phyloP scores from a whole-genome alignment of 2,329 filamentous ascomycete species.

The Claviceps paspali region DNA sequence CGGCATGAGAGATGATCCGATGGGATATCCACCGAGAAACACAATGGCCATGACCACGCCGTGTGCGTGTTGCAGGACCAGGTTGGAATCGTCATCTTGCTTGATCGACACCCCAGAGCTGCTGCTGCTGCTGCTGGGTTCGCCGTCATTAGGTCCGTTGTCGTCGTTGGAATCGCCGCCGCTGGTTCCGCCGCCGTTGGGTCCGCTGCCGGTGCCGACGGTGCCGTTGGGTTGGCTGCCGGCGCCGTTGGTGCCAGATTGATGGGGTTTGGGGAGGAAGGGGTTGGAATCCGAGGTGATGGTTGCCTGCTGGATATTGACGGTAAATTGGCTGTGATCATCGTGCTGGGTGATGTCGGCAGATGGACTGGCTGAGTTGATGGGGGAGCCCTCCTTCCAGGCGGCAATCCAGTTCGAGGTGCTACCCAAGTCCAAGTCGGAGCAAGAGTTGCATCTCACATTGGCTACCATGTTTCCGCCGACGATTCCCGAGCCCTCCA shows the following conservation, averaged over 20 bases:
- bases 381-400: constrained; percentile 30
- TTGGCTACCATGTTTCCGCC: constrained; percentile 43
- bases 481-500: constrained; percentile 42
- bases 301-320: constrained; percentile 34
- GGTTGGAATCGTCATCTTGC: constrained; percentile 6
- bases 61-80: constrained; percentile 27
- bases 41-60: constrained; percentile 46
- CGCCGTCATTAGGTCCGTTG: neutral
- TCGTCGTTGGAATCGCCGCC: neutral
- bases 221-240: neutral
- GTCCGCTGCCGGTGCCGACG: neutral
- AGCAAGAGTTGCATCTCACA: constrained; percentile 37
- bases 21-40: constrained; percentile 43
- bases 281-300: constrained; percentile 36
- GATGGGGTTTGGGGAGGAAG: constrained; percentile 19
- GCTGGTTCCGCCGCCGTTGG: neutral
- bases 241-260: neutral
- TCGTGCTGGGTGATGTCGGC: constrained; percentile 32
- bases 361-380: constrained; percentile 26
- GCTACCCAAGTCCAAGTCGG: constrained; percentile 26
- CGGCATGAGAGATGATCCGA: constrained; percentile 46
- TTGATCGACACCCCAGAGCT: neutral
- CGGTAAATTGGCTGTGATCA: constrained; percentile 24
- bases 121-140: neutral
- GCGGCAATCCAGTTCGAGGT: constrained; percentile 36